phyloP scores from a whole-genome alignment of 805 yeast genomes.

The Saturnispora sekii region DNA sequence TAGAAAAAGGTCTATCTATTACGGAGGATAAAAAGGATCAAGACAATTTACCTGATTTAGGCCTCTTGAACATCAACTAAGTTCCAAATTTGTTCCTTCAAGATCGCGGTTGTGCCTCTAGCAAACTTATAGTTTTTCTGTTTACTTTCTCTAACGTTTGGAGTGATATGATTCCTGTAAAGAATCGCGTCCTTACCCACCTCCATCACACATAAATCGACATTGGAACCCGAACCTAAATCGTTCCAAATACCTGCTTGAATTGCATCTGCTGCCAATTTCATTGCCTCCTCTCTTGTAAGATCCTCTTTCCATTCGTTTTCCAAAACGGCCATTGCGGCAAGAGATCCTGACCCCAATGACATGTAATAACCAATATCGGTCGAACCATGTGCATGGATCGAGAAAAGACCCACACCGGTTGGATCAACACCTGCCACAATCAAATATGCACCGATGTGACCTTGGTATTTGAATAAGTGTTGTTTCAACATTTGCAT shows the following conservation, averaged over 20 bases:
- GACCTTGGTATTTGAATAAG: conserved; percentile 93
- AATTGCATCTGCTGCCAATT: conserved; percentile 84
- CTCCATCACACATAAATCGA: conserved; percentile 96
- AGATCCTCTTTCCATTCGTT: conserved; percentile 73
- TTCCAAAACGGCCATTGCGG: conserved; percentile 97
- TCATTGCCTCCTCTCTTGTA: conserved; percentile 83
- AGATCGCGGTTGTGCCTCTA: conserved; percentile 88
- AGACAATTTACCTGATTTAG: not conserved
- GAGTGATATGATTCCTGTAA: conserved; percentile 80
- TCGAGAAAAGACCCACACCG: conserved; percentile 85
- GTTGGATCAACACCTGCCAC: conserved; percentile 98
- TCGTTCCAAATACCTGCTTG: conserved; percentile 99
- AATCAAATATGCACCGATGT: conserved; percentile 92
- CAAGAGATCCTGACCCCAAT: conserved; percentile 92
- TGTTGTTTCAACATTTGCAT: conserved; percentile 91
- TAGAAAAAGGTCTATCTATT: conserved; percentile 23
- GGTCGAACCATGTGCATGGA: conserved; percentile 97
- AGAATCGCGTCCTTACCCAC: conserved; percentile 79
- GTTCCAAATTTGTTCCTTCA: conserved; percentile 56
- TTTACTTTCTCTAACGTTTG: conserved; percentile 79
- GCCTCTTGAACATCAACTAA: conserved; percentile 60
- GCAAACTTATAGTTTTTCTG: conserved; percentile 75
- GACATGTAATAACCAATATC: conserved; percentile 92
- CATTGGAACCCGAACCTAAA: conserved; percentile 97
- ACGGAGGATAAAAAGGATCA: not conserved